These are phyloP conservation scores for Taphrina wiesneri DNA, from an alignment of 1,139 yeast genomes.

Conservation along the genomic window DNA sequence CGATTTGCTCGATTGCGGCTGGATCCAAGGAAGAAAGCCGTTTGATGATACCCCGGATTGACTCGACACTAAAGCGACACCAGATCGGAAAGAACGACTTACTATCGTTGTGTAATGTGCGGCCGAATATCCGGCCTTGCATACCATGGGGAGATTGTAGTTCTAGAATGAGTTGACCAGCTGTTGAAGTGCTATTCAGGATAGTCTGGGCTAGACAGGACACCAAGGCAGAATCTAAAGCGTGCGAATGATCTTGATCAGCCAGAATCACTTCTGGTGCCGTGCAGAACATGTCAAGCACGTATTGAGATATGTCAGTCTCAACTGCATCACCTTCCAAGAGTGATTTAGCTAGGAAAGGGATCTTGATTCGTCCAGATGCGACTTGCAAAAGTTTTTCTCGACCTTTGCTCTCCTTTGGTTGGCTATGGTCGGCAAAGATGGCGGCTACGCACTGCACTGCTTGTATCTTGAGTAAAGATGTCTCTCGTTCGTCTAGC, in stretches of 20 bases:
- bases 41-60: not conserved
- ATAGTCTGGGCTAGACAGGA: not conserved
- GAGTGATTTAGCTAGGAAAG: not conserved
- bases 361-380: conserved; percentile 1
- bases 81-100: conserved; percentile 4
- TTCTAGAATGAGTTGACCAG: not conserved
- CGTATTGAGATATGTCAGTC: not conserved
- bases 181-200: not conserved
- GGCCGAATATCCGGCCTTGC: not conserved
- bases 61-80: conserved; percentile 5
- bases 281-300: conserved; percentile 9
- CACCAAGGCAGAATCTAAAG: not conserved
- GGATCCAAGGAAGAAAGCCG: not conserved
- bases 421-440: conserved; percentile 1
- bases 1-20: not conserved
- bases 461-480: not conserved
- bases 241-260: conserved; percentile 1
- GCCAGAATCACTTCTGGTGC: conserved; percentile 15
- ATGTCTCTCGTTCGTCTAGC: conserved; percentile 1
- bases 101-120: conserved; percentile 1
- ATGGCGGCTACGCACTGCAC: conserved; percentile 10
- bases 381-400: conserved; percentile 10
- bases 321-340: not conserved
- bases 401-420: not conserved
- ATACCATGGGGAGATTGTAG: not conserved